Conservation (phyloP, 2,329 filamentous ascomycete species). For the Cladosporium austrohemisphaericum region DNA sequence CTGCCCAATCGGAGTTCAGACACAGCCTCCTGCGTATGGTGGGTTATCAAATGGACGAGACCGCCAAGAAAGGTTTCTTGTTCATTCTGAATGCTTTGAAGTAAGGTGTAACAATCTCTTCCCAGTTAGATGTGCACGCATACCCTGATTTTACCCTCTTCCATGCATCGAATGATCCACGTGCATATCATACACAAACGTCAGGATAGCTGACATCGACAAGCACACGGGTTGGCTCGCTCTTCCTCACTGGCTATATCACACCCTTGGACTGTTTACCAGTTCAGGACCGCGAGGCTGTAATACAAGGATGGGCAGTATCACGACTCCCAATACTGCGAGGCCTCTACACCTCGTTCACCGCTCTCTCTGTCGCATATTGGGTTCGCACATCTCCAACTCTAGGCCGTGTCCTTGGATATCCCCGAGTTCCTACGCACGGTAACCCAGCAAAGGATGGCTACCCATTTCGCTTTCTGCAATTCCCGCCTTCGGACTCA, state of each 20-base stretch:
- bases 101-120: conserved; percentile 34
- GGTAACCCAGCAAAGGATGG: conserved; percentile 48
- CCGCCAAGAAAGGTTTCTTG: conserved; percentile 47
- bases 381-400: conserved; percentile 56
- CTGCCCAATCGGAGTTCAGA: conserved; percentile 52
- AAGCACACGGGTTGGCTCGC: conserved; percentile 60
- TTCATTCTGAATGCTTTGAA: conserved; percentile 53
- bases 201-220: conserved; percentile 2
- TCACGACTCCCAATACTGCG: conserved; percentile 56
- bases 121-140: too few relatives aligned
- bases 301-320: conserved; percentile 60
- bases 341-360: conserved; percentile 54
- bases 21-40: conserved; percentile 49
- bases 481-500: conserved; percentile 45
- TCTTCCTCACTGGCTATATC: conserved; percentile 65
- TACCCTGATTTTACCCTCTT: background rate
- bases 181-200: background rate
- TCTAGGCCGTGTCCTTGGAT: conserved; percentile 55
- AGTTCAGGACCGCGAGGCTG: conserved; percentile 55
- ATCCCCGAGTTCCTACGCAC: conserved; percentile 54
- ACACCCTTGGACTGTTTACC: conserved; percentile 61
- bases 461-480: conserved; percentile 59
- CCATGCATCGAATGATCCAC: background rate
- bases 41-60: conserved; percentile 46
- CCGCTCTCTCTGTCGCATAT: conserved; percentile 51